Base-by-base conservation (phyloP, 768 basidiomycete species). In the Lyophyllum atratum region DNA sequence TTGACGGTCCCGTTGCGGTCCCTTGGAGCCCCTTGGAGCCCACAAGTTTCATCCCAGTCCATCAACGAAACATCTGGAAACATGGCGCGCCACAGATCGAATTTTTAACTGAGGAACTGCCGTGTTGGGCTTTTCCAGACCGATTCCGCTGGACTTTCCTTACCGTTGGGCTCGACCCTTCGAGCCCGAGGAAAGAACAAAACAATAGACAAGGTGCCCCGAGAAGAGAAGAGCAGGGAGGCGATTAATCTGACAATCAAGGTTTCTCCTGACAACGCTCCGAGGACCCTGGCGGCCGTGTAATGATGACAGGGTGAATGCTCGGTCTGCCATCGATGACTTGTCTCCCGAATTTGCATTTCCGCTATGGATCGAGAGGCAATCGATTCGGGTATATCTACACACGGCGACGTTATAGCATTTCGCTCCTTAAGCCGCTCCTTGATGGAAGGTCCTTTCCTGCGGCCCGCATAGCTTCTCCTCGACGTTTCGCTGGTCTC, bases 241-340 rank as follows among this genome's bases (percentile, higher is more conserved):
- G 15, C 46, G 10, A 29, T 39, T 33, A 29, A 37, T 34, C 21
- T 28, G 25, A 19, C 40, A 44, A 44, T 44, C 21, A 44, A 44
- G 43, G 22, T 22, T 44, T 21, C 21, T 44, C 21, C 43, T 21
- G 43, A 24, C 43, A 44, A 22, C 21, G 19, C 42, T 4, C 24
- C 22, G 21, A 5, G 33, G 43, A 50, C 47, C 54, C 52, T 61
- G 49, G 42, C 43, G 22, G 44, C 11, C 33, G 29, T 1, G 26
- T 33, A 28, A n/a, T 17, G 15, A 31, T 55, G 61, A 63, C 61
- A 59, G 52, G 55, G 54, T 52, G 58, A 59, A 59, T 52, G 51
- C 4, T 15, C 11, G 11, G 34, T 47, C 33, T 15, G 44, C 26
- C 29, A 40, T 14, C 44, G 33, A 28, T 45, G 31, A 28, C 14